These are phyloP conservation scores for Dentipellis sp. DNA, from an alignment of 768 basidiomycete genomes.

Conservation along the genomic window DNA sequence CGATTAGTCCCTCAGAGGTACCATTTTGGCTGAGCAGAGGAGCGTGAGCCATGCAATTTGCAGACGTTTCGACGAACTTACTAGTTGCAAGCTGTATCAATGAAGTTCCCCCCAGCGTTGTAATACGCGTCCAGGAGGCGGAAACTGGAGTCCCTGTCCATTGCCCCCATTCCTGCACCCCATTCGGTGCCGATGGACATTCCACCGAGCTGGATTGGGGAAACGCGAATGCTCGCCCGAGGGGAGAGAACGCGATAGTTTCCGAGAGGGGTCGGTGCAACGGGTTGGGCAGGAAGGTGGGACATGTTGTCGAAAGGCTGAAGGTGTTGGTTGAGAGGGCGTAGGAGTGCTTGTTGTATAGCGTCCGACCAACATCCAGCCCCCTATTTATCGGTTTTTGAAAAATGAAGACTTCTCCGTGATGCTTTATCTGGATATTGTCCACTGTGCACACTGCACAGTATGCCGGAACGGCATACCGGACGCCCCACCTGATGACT, in stretches of 20 bases:
- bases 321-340: too few species aligned
- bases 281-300: constrained; percentile 3
- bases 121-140: constrained; percentile 30
- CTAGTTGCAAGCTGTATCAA: constrained; percentile 30
- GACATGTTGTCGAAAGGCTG: background rate
- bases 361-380: too few species aligned
- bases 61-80: constrained; percentile 2
- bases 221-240: constrained; percentile 27
- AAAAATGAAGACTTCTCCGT: too few species aligned
- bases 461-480: too few species aligned
- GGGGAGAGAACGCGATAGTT: constrained; percentile 24
- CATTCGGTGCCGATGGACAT: constrained; percentile 32
- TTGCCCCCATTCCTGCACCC: constrained; percentile 21
- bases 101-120: constrained; percentile 25
- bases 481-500: too few species aligned
- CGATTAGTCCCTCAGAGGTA: constrained; percentile 26
- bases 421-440: too few species aligned
- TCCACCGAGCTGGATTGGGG: constrained; percentile 28
- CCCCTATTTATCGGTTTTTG: too few species aligned
- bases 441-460: too few species aligned
- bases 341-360: too few species aligned
- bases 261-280: constrained; percentile 19
- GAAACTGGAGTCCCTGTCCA: constrained; percentile 27
- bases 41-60: background rate
- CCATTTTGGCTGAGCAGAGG: constrained; percentile 14